Percentiles rank a stretch among this genome's conserved stretches.
Conservation (phyloP, 2,329 filamentous ascomycete species). For the Beauveria australis region DNA sequence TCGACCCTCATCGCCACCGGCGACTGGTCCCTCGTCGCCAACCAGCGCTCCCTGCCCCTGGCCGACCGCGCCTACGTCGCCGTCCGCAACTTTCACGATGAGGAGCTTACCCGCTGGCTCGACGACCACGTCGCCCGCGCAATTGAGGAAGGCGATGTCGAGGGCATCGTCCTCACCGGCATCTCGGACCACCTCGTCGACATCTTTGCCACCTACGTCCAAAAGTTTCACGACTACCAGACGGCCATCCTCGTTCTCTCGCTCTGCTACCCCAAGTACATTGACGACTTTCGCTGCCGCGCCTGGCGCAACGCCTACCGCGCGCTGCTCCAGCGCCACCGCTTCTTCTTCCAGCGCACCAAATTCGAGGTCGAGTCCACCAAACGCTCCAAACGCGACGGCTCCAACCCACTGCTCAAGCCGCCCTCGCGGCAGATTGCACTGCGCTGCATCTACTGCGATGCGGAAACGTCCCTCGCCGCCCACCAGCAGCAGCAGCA, state of each 20-base stretch:
- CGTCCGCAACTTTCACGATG: conserved; percentile 56
- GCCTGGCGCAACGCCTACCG: conserved; percentile 68
- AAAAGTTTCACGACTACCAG: conserved; percentile 70
- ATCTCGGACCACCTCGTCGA: conserved; percentile 66
- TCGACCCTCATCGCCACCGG: conserved; percentile 70
- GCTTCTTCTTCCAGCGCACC: conserved; percentile 63
- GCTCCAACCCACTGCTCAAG: conserved; percentile 48
- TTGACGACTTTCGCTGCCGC: conserved; percentile 66
- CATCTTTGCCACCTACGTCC: conserved; percentile 66
- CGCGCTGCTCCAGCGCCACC: conserved; percentile 64
- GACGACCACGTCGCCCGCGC: conserved; percentile 53
- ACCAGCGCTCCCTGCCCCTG: conserved; percentile 65
- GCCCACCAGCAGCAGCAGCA: conserved; percentile 28
- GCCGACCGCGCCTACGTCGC: conserved; percentile 69
- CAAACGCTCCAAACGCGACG: conserved; percentile 57
- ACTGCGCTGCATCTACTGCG: conserved; percentile 70
- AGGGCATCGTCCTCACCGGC: conserved; percentile 70
- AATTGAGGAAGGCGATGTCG: conserved; percentile 60
- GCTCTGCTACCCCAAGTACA: conserved; percentile 66
- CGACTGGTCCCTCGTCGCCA: conserved; percentile 66
- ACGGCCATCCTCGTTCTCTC: conserved; percentile 69
- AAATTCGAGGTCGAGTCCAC: conserved; percentile 74
- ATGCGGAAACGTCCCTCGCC: conserved; percentile 47
- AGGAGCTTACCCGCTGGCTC: conserved; percentile 59
- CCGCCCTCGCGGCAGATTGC: conserved; percentile 62